Base-by-base conservation (phyloP, 1,139 yeast genomes). In the Dujonia santamariae region DNA sequence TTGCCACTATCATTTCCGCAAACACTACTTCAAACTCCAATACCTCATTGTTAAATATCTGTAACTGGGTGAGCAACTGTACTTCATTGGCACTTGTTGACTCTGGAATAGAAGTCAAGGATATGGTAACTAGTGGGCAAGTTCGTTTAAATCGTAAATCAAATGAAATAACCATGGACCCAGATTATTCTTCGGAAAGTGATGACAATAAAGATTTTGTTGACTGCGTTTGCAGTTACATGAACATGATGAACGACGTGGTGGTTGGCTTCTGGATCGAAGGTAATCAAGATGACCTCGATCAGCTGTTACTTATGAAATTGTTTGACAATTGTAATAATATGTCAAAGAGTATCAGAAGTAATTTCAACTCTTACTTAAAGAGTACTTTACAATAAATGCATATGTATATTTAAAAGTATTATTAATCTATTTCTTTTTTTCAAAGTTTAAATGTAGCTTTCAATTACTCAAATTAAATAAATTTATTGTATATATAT, bases 21-120 rank as follows among this genome's bases (percentile, higher is more conserved):
- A 70, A 72, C 28, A 43, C 61, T 11, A 43, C 49, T 9, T 59
- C 64, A 5, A 37, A 59, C 23, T 49, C 63, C 19, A 56, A 60
- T 37, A 46, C 61, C 5, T 52, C 62, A 9, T 50, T 73, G 29
- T 56, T 71, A 31, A 64, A 72, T 41, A 55, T 70, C 35, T 53
- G 61, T 27, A 57, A 55, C 31, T 69, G 76, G 65, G 55, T 73
- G 7, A 61, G 77, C 11, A 81, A 81, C 44, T 75, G 84, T 35
- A 68, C 84, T 2, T 74, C 85, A 6, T 55, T 86, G 37, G 96
- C 96, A 0, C 58, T 90, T 41, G 80, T 85, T 1, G 94, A 90
- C 55, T 82, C 96, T 0, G 88, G 87, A 4, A 80, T 90, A 26
- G 94, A 87, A 47, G 57, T 87, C 18, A 66, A 75, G 38, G 96